These are phyloP conservation scores for Fusarium nurragi DNA, from an alignment of 2,329 filamentous ascomycete species.

Conservation along the genomic window DNA sequence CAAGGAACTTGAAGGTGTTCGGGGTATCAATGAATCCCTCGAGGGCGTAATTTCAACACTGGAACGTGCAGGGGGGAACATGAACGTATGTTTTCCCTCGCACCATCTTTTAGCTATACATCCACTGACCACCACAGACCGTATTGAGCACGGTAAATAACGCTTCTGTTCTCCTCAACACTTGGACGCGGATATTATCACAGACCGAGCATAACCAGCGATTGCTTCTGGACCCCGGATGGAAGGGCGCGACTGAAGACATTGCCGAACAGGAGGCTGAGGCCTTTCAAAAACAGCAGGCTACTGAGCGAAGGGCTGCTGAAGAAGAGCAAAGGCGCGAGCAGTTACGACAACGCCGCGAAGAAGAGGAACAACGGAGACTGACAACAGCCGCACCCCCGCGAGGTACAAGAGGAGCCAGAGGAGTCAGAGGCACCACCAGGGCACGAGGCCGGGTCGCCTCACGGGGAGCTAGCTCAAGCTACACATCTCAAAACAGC, in stretches of 20 bases:
- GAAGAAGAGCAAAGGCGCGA: slow-evolving; percentile 84
- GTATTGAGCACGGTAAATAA: slow-evolving; percentile 87
- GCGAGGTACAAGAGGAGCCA: slow-evolving; percentile 48
- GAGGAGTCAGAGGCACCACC: slow-evolving; percentile 48
- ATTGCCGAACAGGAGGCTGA: slow-evolving; percentile 88
- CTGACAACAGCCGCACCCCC: slow-evolving; percentile 43
- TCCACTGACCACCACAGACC: slow-evolving; percentile 59
- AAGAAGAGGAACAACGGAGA: slow-evolving; percentile 62
- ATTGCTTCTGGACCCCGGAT: slow-evolving; percentile 85
- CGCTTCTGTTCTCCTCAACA: slow-evolving; percentile 88
- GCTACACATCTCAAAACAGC: slow-evolving; percentile 44
- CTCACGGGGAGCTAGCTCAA: slow-evolving; percentile 43
- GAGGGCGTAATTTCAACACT: slow-evolving; percentile 79
- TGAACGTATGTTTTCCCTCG: slow-evolving; percentile 65
- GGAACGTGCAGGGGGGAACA: slow-evolving; percentile 77
- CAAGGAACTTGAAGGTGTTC: slow-evolving; percentile 82
- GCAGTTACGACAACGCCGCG: slow-evolving; percentile 70
- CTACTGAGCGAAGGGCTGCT: slow-evolving; percentile 76
- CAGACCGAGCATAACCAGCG: slow-evolving; percentile 98
- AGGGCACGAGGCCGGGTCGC: slow-evolving; percentile 44
- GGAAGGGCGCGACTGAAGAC: slow-evolving; percentile 90
- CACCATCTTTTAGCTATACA: neutral
- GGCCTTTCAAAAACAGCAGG: slow-evolving; percentile 75
- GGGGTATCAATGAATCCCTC: slow-evolving; percentile 87
- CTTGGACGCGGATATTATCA: slow-evolving; percentile 94